Conservation (phyloP, 2,329 filamentous ascomycete species). For the Incumbomyces lentus region DNA sequence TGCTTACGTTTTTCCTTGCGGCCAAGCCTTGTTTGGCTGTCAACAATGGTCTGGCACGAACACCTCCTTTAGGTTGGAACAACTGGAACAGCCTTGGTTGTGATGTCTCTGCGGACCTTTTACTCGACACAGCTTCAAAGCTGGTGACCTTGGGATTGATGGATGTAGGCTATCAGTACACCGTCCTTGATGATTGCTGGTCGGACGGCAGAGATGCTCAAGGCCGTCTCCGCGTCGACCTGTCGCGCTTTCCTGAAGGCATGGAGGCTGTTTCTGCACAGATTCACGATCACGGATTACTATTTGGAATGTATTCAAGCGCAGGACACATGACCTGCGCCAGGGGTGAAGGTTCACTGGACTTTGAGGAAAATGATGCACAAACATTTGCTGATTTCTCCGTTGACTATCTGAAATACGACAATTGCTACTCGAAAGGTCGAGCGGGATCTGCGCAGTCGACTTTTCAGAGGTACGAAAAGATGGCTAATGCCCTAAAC, state of each 20-base stretch:
- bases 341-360: conserved; percentile 35
- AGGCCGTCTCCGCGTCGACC: conserved; percentile 32
- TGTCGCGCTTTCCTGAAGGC: conserved; percentile 37
- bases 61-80: conserved; percentile 38
- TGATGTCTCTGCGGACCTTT: conserved; percentile 35
- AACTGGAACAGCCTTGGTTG: conserved; percentile 40
- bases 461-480: conserved; percentile 38
- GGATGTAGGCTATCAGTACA: conserved; percentile 41
- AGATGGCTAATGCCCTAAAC: conserved; percentile 39
- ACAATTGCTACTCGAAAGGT: conserved; percentile 47
- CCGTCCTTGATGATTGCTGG: conserved; percentile 47
- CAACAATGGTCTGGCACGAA: conserved; percentile 33
- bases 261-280: conserved; percentile 38
- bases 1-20: conserved; percentile 7
- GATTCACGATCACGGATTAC: conserved; percentile 39
- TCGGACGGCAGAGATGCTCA: conserved; percentile 34
- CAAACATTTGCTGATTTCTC: conserved; percentile 44
- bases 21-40: conserved; percentile 19
- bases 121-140: conserved; percentile 37
- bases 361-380: conserved; percentile 44
- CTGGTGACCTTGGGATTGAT: conserved; percentile 38
- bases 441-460: conserved; percentile 38
- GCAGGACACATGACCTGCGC: conserved; percentile 25
- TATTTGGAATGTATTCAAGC: conserved; percentile 45
- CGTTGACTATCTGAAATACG: conserved; percentile 37